Percentiles rank a stretch among this genome's conserved stretches.
Conservation (phyloP, 805 yeast species). For the Jamesozyma gamospora region DNA sequence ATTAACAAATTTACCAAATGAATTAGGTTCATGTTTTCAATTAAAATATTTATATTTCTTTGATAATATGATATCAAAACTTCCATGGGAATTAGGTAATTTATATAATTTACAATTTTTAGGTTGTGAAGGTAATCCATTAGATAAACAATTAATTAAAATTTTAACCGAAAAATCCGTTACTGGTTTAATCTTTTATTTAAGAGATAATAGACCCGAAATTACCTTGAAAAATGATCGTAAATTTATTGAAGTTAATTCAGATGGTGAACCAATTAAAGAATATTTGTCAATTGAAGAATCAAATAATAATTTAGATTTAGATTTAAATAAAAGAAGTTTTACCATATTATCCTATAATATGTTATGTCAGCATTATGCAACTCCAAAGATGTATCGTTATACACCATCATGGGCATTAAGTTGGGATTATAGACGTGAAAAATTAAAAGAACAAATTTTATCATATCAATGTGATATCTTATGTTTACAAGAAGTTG, state of each 20-base stretch:
- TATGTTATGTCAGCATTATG: conserved; percentile 91
- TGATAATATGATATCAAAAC: conserved; percentile 65
- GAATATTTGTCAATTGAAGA: conserved; percentile 26
- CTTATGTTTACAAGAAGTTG: conserved; percentile 92
- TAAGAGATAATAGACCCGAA: conserved; percentile 75
- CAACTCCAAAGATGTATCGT: conserved; percentile 82
- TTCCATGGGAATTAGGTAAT: conserved; percentile 82
- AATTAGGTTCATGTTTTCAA: conserved; percentile 72
- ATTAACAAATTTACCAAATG: conserved; percentile 65
- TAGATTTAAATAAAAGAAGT: conserved; percentile 26
- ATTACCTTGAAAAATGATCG: conserved; percentile 60
- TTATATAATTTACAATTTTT: conserved; percentile 74
- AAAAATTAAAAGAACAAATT: conserved; percentile 65
- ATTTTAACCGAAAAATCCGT: conserved; percentile 76
- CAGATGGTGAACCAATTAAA: conserved; percentile 53
- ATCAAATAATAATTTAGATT: conserved; percentile 16
- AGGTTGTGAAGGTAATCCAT: conserved; percentile 90
- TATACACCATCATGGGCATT: conserved; percentile 97
- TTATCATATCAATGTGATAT: conserved; percentile 58
- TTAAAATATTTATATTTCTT: conserved; percentile 76
- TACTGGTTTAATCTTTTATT: conserved; percentile 63
- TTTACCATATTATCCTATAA: conserved; percentile 83
- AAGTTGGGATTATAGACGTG: conserved; percentile 83
- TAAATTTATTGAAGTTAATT: conserved; percentile 71
- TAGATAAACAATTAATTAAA: conserved; percentile 54